Base-by-base conservation (phyloP, 345 rosid genomes). In the Gossypium turneri region DNA sequence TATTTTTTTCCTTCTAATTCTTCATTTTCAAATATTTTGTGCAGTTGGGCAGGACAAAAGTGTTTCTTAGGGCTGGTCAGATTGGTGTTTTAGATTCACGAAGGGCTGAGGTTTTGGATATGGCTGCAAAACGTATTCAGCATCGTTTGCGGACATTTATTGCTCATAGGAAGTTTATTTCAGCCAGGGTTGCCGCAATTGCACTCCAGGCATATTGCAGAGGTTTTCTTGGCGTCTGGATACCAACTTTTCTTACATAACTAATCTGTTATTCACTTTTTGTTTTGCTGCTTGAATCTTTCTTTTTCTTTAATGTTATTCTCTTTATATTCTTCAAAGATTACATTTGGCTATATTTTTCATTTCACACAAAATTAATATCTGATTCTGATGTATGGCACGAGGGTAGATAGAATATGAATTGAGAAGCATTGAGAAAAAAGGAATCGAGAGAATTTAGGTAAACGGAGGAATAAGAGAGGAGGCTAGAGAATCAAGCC, bases 51-150 rank as follows among this genome's bases (percentile, higher is more conserved):
- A 88, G 77, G 87, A 90, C 90, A 61, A 95, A 93, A 83, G 99
- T 95, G 59, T 95, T 91, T 82, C 96, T 95, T 55, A 88, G 99
- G 83, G 94, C 98, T 80, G 97, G 99, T 78, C 98, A 95, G 84
- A 93, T 95, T 82, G 99, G 98, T 53, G 80, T 87, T 78, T 88
- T 95, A 73, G 98, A 95, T 79, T 83, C 88, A 7, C 90, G 82
- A 63, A 85, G 99, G 68, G 88, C 96, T 63, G 96, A 91, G 90
- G 92, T 91, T 81, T 88, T 95, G 75, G 94, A 95, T 77, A 78
- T 67, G 83, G 88, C 99, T 84, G 93, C 96, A 65, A 89, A 85
- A 84, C 55, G 83, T 69, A 88, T 95, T 79, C 99, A 95, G 76
- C 88, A 78, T 74, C 84, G 73, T 47, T 83, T 88, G 75, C 88